Base-by-base conservation (phyloP, 2,329 filamentous ascomycete species). In the Ophiostoma perfectum region DNA sequence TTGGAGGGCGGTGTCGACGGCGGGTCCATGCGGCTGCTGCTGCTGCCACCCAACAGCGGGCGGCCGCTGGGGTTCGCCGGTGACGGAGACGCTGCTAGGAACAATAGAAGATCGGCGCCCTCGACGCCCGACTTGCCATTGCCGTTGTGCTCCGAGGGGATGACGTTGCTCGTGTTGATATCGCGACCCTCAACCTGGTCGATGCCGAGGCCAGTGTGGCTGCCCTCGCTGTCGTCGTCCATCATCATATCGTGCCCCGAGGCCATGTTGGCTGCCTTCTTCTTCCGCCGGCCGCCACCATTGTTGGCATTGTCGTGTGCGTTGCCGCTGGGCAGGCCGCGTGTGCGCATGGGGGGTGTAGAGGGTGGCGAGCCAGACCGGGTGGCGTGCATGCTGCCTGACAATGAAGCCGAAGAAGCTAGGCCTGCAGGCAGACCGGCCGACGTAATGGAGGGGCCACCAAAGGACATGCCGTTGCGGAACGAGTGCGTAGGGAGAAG, bases 31-130 rank as follows among this genome's bases (percentile, higher is more conserved):
- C 83, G 81, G 63, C 81, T 47, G 42, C 63, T 63, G 39, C 60
- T 63, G 60, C 60, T 42, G 8, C 60, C 60, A 18, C 63, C 63
- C 63, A 64, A 18, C 41, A 64, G 42, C 63, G 41, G 18, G 67
- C 83, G 81, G 62, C 78, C 78, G 12, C 80, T 78, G 38, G 83
- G 81, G 67, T 89, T 87, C 64, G 91, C 92, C 0, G 93, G 92
- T 0, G 93, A 96, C 0, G 95, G 95, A 6, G 94, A 98, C 66
- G 92, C 92, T 65, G 93, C 93, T 16, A 98, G 86, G 77, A 94
- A 97, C 52, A 94, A 82, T 38, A 95, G 81, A 49, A 94, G 80
- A 76, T 92, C 91, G 16, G 90, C 91, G 42, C 92, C 93, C 75
- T 97, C 91, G 75, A 95, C 89, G 70, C 88, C 89, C 1, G 82